These are phyloP conservation scores for Neurospora sp. DNA, from an alignment of 495 filamentous ascomycete species.

Conservation along the genomic window DNA sequence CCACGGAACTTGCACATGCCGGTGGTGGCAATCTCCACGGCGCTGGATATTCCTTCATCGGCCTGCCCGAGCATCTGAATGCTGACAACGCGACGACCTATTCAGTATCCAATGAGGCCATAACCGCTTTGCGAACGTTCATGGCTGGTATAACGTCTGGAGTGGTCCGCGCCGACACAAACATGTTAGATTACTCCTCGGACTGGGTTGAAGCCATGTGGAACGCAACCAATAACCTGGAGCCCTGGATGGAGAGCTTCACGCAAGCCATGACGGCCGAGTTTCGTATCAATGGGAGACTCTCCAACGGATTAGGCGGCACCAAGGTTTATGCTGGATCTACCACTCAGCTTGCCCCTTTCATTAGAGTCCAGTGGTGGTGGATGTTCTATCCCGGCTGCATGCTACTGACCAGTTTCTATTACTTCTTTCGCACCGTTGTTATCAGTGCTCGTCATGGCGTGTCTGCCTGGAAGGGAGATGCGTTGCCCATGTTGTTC, in stretches of 20 bases:
- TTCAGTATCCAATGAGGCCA: slow-evolving; percentile 18
- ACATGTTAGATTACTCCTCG: slow-evolving; percentile 21
- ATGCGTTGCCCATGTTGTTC: slow-evolving; percentile 29
- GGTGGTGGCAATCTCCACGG: slow-evolving; percentile 4
- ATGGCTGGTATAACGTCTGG: slow-evolving; percentile 21
- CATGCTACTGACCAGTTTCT: slow-evolving; percentile 24
- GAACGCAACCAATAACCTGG: slow-evolving; percentile 18
- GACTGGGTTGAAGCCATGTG: slow-evolving; percentile 32
- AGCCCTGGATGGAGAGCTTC: slow-evolving; percentile 21
- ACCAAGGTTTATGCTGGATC: slow-evolving; percentile 16
- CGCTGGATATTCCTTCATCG: slow-evolving; percentile 21
- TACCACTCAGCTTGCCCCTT: slow-evolving; percentile 20
- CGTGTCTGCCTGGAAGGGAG: slow-evolving; percentile 29
- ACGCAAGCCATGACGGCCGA: slow-evolving; percentile 25
- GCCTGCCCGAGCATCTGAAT: slow-evolving; percentile 22
- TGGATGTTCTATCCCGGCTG: slow-evolving; percentile 30
- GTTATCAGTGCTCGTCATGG: slow-evolving; percentile 20
- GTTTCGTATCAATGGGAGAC: slow-evolving; percentile 20
- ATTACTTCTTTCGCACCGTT: slow-evolving; percentile 26
- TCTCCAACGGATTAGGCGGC: neutral
- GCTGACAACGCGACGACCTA: slow-evolving; percentile 16
- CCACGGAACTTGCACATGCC: slow-evolving; percentile 9
- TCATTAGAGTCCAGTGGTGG: slow-evolving; percentile 26
- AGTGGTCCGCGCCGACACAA: slow-evolving; percentile 15
- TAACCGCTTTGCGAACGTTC: slow-evolving; percentile 19